A percentile compares a stretch with the other conserved stretches of the same genome.
Evolutionary conservation across 1,284 basidiomycete species (phyloP).

Genomic region (Porogramme epimiltina): DNA sequence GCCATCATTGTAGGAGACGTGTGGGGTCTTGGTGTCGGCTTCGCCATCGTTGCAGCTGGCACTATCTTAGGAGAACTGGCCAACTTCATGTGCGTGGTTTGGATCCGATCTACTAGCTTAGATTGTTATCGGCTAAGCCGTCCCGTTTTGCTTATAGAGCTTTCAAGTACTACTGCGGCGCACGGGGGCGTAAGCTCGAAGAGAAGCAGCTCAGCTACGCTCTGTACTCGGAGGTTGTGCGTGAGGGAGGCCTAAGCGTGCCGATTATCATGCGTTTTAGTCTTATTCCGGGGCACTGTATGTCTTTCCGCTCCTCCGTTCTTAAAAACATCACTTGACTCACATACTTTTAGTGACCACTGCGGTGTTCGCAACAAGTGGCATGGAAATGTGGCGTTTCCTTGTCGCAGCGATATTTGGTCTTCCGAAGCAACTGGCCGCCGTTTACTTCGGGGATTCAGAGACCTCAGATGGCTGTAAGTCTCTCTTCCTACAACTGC

Average conservation of each 20-base stretch:
- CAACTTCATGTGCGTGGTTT: constrained; percentile 58
- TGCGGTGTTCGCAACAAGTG: constrained; percentile 78
- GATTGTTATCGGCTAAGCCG: not conserved
- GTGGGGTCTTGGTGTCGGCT: constrained; percentile 70
- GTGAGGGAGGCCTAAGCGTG: constrained; percentile 79
- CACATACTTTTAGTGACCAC: constrained; percentile 49
- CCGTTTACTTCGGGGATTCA: constrained; percentile 73
- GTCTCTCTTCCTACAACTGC: not conserved
- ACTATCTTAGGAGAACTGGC: constrained; percentile 69
- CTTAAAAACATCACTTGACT: not conserved
- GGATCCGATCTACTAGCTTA: not conserved
- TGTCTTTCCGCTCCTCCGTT: constrained; percentile 24
- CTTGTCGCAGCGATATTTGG: constrained; percentile 71
- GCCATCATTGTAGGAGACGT: constrained; percentile 73
- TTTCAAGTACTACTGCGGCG: constrained; percentile 63
- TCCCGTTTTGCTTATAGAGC: no score
- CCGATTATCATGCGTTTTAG: constrained; percentile 72
- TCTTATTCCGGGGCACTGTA: constrained; percentile 80
- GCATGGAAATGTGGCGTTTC: constrained; percentile 75
- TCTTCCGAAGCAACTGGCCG: constrained; percentile 76
- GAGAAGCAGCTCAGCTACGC: constrained; percentile 71
- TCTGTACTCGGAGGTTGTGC: constrained; percentile 73
- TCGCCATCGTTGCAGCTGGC: constrained; percentile 66
- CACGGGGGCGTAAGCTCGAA: constrained; percentile 73
- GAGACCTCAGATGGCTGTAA: constrained; percentile 25